These are phyloP conservation scores for Oidiodendron maius DNA, from an alignment of 495 filamentous ascomycete genomes.

Conservation along the genomic window DNA sequence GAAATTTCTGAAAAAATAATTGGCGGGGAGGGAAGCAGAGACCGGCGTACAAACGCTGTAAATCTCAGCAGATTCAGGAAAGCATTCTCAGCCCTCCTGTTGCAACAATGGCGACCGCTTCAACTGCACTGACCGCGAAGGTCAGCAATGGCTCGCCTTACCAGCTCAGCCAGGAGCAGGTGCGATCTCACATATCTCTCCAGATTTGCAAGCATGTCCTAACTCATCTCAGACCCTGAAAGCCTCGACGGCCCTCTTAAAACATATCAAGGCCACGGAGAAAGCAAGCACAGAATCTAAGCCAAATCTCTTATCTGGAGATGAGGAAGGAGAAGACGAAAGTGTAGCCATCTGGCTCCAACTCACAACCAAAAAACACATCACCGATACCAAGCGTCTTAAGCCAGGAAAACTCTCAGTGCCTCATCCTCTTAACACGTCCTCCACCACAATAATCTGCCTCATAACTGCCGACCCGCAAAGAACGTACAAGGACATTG, in stretches of 20 bases:
- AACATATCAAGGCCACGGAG: constrained; percentile 67
- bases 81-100: not conserved
- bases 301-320: constrained; percentile 60
- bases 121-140: constrained; percentile 45
- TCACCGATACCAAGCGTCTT: constrained; percentile 65
- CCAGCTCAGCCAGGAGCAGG: constrained; percentile 37
- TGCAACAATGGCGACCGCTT: constrained; percentile 26
- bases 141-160: constrained; percentile 28
- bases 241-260: constrained; percentile 75
- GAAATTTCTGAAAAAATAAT: not conserved
- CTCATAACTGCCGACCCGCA: constrained; percentile 84
- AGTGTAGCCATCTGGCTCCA: constrained; percentile 67
- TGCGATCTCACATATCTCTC: constrained; percentile 13
- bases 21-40: too few relatives aligned
- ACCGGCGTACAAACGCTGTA: too few relatives aligned
- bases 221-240: constrained; percentile 35
- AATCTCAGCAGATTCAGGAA: too few relatives aligned
- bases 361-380: constrained; percentile 85
- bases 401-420: constrained; percentile 61
- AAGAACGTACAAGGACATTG: constrained; percentile 81
- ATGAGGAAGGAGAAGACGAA: constrained; percentile 34
- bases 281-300: constrained; percentile 59
- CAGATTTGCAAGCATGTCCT: not conserved
- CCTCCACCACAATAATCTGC: constrained; percentile 63
- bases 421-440: constrained; percentile 65